Evolutionary conservation across 2,329 filamentous ascomycete species (phyloP).

Genomic region (Curvularia sp.): DNA sequence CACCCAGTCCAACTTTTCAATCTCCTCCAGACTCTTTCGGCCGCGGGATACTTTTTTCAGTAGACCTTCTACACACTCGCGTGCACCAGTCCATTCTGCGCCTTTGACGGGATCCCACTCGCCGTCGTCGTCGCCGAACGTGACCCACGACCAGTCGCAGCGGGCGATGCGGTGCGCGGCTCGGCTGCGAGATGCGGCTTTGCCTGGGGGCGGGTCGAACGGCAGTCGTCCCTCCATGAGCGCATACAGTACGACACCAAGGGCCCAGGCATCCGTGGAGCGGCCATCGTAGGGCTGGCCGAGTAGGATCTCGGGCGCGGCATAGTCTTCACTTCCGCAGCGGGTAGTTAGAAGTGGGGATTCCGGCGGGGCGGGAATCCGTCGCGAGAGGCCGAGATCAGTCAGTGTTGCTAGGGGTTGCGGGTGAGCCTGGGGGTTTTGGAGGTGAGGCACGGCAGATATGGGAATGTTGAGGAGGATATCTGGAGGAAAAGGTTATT

Average conservation of each 20-base stretch:
- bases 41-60: constrained; percentile 79
- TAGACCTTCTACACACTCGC: constrained; percentile 81
- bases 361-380: constrained; percentile 73
- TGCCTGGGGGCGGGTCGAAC: constrained; percentile 86
- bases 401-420: constrained; percentile 87
- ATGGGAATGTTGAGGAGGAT: constrained; percentile 86
- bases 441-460: constrained; percentile 66
- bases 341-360: constrained; percentile 90
- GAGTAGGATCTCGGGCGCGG: constrained; percentile 94
- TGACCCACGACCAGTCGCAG: constrained; percentile 94
- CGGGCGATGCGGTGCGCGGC: constrained; percentile 94
- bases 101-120: constrained; percentile 79
- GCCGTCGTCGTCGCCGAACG: constrained; percentile 81
- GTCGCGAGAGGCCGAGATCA: constrained; percentile 87
- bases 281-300: constrained; percentile 94
- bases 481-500: constrained; percentile 61
- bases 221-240: constrained; percentile 91
- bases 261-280: constrained; percentile 90
- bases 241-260: constrained; percentile 91
- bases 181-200: constrained; percentile 74
- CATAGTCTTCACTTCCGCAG: constrained; percentile 96
- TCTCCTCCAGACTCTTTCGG: constrained; percentile 76
- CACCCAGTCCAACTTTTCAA: constrained; percentile 79
- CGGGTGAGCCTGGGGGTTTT: constrained; percentile 77
- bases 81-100: constrained; percentile 74